Base-by-base conservation (phyloP, 2,329 filamentous ascomycete species). In the Pseudocercospora pini-densiflorae region DNA sequence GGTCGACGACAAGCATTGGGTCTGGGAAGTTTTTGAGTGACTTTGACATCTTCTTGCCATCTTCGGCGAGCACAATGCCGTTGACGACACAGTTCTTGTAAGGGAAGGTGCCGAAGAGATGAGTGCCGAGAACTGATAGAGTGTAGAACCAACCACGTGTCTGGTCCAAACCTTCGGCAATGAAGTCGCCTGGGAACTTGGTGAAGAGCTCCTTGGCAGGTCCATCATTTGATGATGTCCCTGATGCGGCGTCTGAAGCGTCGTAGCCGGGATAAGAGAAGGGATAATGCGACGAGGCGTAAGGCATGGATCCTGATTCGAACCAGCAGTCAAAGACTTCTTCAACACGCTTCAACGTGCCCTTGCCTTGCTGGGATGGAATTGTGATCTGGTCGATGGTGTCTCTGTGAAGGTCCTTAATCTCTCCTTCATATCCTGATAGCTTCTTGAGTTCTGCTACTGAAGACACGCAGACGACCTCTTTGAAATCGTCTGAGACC, bases 11-110 rank as follows among this genome's bases (percentile, higher is more conserved):
- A 60, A 93, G 82, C 64, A 83, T 84, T 10, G 94, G 94, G 75
- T 97, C 93, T 0, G 94, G 94, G 79, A 97, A 98, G 80, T 98
- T 98, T 83, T 97, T 96, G 65, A 97, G 84, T 62, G 94, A 89
- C 81, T 98, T 98, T 6, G 93, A 97, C 94, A 98, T 98, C 85
- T 98, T 98, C 85, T 97, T 97, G 63, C 94, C 94, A 75, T 97
- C 93, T 77, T 97, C 93, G 0, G 94, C 94, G 47, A 97, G 86
- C 4, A 97, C 93, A 69, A 97, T 95, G 59, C 94, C 94, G 76
- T 97, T 97, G 68, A 97, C 93, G n/a, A 97, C 92, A 74, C 93
- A 96, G 78, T 97, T 97, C 81, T 95, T 90, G 85, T 97, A 97
- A 0, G 94, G 93, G 1, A 93, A 88, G 40, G 88, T 87, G 51